Conservation (phyloP, 495 filamentous ascomycete species). For the Aspergillus bridgeri region DNA sequence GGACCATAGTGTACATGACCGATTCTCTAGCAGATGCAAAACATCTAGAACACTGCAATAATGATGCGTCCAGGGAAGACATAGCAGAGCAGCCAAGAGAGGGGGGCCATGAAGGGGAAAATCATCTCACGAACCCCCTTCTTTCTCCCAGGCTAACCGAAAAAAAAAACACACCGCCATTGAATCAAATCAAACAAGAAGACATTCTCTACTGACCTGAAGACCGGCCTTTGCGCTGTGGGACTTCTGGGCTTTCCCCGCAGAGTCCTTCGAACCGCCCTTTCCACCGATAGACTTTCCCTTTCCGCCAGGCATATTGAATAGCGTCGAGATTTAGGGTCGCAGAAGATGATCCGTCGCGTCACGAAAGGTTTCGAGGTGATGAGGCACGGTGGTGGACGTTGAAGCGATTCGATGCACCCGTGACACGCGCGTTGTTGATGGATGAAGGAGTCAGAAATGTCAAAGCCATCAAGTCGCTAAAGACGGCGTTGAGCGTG, state of each 20-base stretch:
- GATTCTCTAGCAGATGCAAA: neutral
- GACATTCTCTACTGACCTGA: slow-evolving; percentile 68
- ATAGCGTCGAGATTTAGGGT: slow-evolving; percentile 26
- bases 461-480: slow-evolving; percentile 42
- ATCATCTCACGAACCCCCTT: slow-evolving; percentile 5
- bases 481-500: slow-evolving; percentile 37
- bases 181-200: slow-evolving; percentile 7
- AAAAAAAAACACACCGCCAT: neutral
- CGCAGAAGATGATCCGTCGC: slow-evolving; percentile 27
- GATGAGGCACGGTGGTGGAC: slow-evolving; percentile 31
- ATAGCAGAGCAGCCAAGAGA: neutral
- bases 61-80: neutral
- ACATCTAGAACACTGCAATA: neutral
- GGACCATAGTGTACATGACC: neutral
- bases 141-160: neutral
- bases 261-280: slow-evolving; percentile 71
- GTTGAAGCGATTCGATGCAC: slow-evolving; percentile 33
- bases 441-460: slow-evolving; percentile 51
- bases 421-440: slow-evolving; percentile 45
- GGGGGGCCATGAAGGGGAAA: neutral
- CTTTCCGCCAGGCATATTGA: slow-evolving; percentile 79
- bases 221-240: slow-evolving; percentile 97
- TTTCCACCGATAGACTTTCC: slow-evolving; percentile 95
- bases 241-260: slow-evolving; percentile 90
- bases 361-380: slow-evolving; percentile 18